These are phyloP conservation scores for Pontederia crassipes DNA, from an alignment of 176 grass and related monocot genomes.

Conservation along the genomic window DNA sequence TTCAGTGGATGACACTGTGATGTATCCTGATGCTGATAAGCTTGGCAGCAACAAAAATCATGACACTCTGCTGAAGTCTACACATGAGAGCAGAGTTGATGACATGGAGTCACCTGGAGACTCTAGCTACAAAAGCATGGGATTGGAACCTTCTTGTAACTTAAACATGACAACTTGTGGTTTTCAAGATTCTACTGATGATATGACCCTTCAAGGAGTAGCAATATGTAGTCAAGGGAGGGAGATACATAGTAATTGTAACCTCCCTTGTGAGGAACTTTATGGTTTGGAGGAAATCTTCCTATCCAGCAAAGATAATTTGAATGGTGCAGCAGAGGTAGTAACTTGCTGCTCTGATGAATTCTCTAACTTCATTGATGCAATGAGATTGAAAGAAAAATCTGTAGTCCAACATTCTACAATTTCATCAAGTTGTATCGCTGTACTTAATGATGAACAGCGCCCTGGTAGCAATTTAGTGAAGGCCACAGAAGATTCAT, in stretches of 20 bases:
- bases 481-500: not conserved
- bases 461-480: not conserved
- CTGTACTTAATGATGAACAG: not conserved
- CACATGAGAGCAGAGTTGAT: not conserved
- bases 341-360: not conserved
- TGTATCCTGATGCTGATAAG: not conserved
- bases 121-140: not conserved
- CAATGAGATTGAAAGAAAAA: not conserved
- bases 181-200: conserved; percentile 1
- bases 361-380: not conserved
- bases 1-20: not conserved
- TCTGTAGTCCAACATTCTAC: not conserved
- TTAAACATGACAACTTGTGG: conserved; percentile 1
- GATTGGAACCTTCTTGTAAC: conserved; percentile 2
- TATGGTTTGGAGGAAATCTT: conserved; percentile 28
- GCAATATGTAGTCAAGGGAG: conserved; percentile 8
- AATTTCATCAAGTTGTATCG: not conserved
- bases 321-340: not conserved
- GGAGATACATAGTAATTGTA: conserved; percentile 9
- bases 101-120: not conserved
- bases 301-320: conserved; percentile 10
- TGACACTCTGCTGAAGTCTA: not conserved
- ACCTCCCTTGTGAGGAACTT: conserved; percentile 22
- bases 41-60: not conserved
- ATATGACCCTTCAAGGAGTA: not conserved